A percentile compares a stretch with the other conserved stretches of the same genome.
These are phyloP conservation scores for Candida xiaguanensis DNA, from an alignment of 805 yeast species.

Conservation along the genomic window DNA sequence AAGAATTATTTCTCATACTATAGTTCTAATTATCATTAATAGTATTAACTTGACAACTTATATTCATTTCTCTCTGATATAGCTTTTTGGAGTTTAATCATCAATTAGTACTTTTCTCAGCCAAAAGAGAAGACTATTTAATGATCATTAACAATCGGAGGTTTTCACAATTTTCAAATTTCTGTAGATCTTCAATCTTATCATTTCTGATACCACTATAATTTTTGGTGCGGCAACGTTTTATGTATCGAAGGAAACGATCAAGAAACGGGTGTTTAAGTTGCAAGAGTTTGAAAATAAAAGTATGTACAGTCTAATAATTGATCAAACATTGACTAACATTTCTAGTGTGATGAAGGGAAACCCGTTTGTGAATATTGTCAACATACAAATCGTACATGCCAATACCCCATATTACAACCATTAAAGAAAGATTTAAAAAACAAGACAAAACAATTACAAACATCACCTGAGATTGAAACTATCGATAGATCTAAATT, in stretches of 20 bases:
- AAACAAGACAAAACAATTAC: neutral
- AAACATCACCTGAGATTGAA: neutral
- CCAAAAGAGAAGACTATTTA: too few species aligned
- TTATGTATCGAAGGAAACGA: conserved; percentile 6
- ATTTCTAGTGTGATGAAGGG: conserved; percentile 27
- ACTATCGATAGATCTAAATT: neutral
- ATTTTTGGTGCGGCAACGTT: neutral
- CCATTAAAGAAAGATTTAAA: conserved; percentile 4
- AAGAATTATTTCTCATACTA: too few species aligned
- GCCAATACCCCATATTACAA: conserved; percentile 18
- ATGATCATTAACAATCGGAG: too few species aligned
- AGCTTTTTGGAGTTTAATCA: too few species aligned
- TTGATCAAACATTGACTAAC: conserved; percentile 16
- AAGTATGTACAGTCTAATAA: conserved; percentile 19
- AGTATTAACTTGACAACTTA: too few species aligned
- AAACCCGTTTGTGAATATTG: conserved; percentile 34
- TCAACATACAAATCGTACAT: conserved; percentile 20
- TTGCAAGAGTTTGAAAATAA: conserved; percentile 28
- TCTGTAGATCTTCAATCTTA: too few species aligned
- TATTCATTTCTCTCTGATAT: too few species aligned
- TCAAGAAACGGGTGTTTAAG: conserved; percentile 28
- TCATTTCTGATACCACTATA: too few species aligned
- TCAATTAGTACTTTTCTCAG: too few species aligned
- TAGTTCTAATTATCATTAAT: too few species aligned
- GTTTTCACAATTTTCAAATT: too few species aligned